Percentiles rank a stretch among this genome's conserved stretches.
Conservation (phyloP, 1,284 basidiomycete species). For the Dichomitus squalens region DNA sequence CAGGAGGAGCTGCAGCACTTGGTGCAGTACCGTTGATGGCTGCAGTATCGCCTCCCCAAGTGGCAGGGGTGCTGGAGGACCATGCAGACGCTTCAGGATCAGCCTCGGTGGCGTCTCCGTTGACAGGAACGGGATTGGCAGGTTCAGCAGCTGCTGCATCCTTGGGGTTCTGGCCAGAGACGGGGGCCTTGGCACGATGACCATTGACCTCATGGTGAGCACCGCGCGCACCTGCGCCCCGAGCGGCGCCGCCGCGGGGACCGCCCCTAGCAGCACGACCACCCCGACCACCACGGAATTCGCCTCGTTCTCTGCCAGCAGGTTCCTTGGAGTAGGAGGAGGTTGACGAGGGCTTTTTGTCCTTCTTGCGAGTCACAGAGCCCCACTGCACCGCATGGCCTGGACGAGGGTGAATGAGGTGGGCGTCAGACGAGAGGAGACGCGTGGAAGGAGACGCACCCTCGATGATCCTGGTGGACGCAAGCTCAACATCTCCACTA, state of each 20-base stretch:
- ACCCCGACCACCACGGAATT: slow-evolving; percentile 65
- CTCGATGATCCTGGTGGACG: slow-evolving; percentile 79
- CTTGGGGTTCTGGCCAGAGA: slow-evolving; percentile 25
- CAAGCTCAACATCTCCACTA: slow-evolving; percentile 73
- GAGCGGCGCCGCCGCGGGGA: slow-evolving; percentile 56
- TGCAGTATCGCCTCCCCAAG: slow-evolving; percentile 43
- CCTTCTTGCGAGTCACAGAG: slow-evolving; percentile 86
- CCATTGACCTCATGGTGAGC: slow-evolving; percentile 56
- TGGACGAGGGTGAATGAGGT: slow-evolving; percentile 33
- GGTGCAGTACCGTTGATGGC: slow-evolving; percentile 36
- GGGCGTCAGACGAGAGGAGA: slow-evolving; percentile 15
- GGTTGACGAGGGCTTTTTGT: slow-evolving; percentile 59
- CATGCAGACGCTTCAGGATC: slow-evolving; percentile 25
- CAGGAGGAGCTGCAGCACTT: slow-evolving; percentile 23
- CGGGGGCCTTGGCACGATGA: slow-evolving; percentile 36
- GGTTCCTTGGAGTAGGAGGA: slow-evolving; percentile 50
- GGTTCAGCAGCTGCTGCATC: slow-evolving; percentile 24
- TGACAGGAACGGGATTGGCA: slow-evolving; percentile 19
- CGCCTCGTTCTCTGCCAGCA: slow-evolving; percentile 48
- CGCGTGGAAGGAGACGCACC: slow-evolving; percentile 47
- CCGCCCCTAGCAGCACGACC: slow-evolving; percentile 68
- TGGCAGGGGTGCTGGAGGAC: slow-evolving; percentile 36
- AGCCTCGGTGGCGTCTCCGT: slow-evolving; percentile 15
- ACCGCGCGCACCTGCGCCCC: slow-evolving; percentile 55
- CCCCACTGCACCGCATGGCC: slow-evolving; percentile 86